Evolutionary conservation across 2,329 filamentous ascomycete genomes (phyloP).

Genomic region (Podosphaera fusca): DNA sequence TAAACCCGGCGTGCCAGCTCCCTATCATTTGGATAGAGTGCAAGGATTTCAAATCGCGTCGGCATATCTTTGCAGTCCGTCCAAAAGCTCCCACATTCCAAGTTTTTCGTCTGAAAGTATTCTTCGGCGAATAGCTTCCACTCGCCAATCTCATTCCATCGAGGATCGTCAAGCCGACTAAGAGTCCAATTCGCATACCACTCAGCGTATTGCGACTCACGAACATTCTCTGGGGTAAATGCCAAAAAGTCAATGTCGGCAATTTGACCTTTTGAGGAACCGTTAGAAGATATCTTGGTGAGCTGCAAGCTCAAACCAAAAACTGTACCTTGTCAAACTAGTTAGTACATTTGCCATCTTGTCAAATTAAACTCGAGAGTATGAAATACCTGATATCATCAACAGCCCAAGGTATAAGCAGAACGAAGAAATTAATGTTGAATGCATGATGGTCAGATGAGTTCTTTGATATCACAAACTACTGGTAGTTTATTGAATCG

Average conservation of each 20-base stretch:
- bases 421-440: too few species aligned
- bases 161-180: background rate
- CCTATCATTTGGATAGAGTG: conserved; percentile 2
- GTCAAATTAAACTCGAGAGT: too few species aligned
- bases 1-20: conserved; percentile 3
- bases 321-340: too few species aligned
- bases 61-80: conserved; percentile 2
- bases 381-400: too few species aligned
- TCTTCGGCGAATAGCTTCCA: conserved; percentile 3
- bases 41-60: background rate
- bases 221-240: conserved; percentile 3
- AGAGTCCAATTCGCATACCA: conserved; percentile 5
- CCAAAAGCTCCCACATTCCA: conserved; percentile 3
- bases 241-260: conserved; percentile 2
- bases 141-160: conserved; percentile 2
- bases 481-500: too few species aligned
- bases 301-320: too few species aligned
- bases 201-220: background rate
- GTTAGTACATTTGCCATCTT: too few species aligned
- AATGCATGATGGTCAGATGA: too few species aligned
- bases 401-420: too few species aligned
- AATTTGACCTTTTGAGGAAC: too few species aligned
- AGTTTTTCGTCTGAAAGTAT: conserved; percentile 2
- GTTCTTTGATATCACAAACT: too few species aligned
- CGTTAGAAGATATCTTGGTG: too few species aligned